Percentiles rank a stretch among this genome's conserved stretches.
Evolutionary conservation across 441 rosid species (phyloP).

Genomic region (Erodium chrysanthum): DNA sequence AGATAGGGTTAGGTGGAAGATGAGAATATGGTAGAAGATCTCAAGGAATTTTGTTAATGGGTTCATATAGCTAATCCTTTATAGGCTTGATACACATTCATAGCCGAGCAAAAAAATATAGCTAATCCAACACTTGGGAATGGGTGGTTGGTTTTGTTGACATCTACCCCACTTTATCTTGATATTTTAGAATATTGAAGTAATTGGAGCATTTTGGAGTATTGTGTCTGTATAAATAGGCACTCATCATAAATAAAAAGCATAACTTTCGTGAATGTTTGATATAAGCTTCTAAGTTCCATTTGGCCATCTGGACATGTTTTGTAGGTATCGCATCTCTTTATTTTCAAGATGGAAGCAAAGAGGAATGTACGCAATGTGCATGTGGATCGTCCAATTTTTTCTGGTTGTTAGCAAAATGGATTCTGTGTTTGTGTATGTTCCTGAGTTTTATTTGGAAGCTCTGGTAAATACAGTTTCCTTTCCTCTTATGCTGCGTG

Average conservation of each 20-base stretch:
- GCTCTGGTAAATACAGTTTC: slow-evolving; percentile 53
- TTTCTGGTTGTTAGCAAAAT: slow-evolving; percentile 80
- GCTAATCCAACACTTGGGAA: neutral
- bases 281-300: slow-evolving; percentile 16
- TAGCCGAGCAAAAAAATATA: too few species aligned
- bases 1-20: neutral
- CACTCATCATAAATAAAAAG: neutral
- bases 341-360: slow-evolving; percentile 93
- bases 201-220: neutral
- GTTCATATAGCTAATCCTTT: neutral
- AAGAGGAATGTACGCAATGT: slow-evolving; percentile 94
- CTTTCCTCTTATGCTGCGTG: slow-evolving; percentile 14
- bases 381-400: slow-evolving; percentile 92
- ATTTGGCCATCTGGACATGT: slow-evolving; percentile 16
- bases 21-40: neutral
- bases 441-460: slow-evolving; percentile 91
- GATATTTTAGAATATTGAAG: slow-evolving; percentile 1
- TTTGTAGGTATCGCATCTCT: slow-evolving; percentile 68
- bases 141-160: neutral
- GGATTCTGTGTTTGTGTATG: slow-evolving; percentile 70
- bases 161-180: neutral
- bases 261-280: slow-evolving; percentile 12
- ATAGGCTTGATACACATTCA: too few species aligned
- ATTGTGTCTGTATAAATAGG: neutral
- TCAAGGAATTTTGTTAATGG: neutral